Conservation (phyloP, 768 basidiomycete species). For the Tremella yokohamensis region DNA sequence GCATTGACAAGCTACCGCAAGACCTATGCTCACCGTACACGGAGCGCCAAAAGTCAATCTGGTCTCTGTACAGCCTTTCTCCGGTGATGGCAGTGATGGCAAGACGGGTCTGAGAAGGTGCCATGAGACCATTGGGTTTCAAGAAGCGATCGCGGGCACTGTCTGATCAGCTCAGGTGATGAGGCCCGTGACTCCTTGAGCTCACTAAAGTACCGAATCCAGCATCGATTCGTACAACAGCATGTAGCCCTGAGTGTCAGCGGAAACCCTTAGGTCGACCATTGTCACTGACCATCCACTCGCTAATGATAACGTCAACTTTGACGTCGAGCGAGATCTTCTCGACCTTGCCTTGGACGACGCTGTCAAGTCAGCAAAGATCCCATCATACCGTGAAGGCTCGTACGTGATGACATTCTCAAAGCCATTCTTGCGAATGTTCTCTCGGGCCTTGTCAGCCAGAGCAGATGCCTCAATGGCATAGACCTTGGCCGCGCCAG, state of each 20-base stretch:
- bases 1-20: not conserved
- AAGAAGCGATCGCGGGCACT: slow-evolving; percentile 81
- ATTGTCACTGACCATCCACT: slow-evolving; percentile 78
- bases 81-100: slow-evolving; percentile 79
- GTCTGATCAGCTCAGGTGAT: not conserved
- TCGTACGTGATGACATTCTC: slow-evolving; percentile 65
- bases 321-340: slow-evolving; percentile 71
- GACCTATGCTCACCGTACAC: slow-evolving; percentile 66
- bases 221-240: slow-evolving; percentile 93
- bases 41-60: slow-evolving; percentile 82
- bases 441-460: slow-evolving; percentile 69
- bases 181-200: not conserved
- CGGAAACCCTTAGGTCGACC: not conserved
- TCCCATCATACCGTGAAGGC: not conserved
- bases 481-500: slow-evolving; percentile 84
- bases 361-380: slow-evolving; percentile 52
- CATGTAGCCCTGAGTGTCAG: slow-evolving; percentile 51
- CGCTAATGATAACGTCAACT: slow-evolving; percentile 92
- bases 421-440: slow-evolving; percentile 69
- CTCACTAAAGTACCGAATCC: slow-evolving; percentile 73
- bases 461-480: slow-evolving; percentile 88
- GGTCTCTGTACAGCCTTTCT: slow-evolving; percentile 69
- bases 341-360: slow-evolving; percentile 87
- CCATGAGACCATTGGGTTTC: slow-evolving; percentile 71
- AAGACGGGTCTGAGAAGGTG: slow-evolving; percentile 83